phyloP scores from a whole-genome alignment of 441 rosid species.

The Mallotus japonicus region DNA sequence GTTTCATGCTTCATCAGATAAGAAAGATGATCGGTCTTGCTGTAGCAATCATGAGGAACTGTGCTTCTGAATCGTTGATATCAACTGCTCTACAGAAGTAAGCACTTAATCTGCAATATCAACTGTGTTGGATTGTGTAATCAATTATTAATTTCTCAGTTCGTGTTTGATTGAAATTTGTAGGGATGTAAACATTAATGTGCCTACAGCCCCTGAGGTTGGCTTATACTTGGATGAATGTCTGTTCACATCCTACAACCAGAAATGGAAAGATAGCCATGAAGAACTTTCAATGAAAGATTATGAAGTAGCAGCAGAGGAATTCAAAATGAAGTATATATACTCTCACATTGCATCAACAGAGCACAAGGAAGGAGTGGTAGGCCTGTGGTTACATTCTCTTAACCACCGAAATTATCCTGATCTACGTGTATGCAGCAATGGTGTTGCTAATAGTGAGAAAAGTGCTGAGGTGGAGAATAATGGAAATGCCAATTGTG shows the following conservation, averaged over 20 bases:
- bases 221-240: constrained; percentile 95
- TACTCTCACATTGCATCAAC: constrained; percentile 78
- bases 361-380: constrained; percentile 78
- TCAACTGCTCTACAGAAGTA: constrained; percentile 70
- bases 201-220: constrained; percentile 94
- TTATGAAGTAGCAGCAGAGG: constrained; percentile 64
- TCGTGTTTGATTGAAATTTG: background rate
- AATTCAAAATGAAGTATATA: constrained; percentile 75
- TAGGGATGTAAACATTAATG: constrained; percentile 67
- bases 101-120: constrained; percentile 11
- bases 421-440: constrained; percentile 36
- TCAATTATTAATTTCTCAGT: background rate
- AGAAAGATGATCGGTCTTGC: constrained; percentile 91
- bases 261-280: constrained; percentile 77
- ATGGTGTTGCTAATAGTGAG: constrained; percentile 15
- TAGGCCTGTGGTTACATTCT: constrained; percentile 93
- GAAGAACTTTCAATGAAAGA: constrained; percentile 79
- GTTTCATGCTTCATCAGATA: constrained; percentile 99
- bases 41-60: constrained; percentile 81
- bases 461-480: background rate
- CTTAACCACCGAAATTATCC: constrained; percentile 81
- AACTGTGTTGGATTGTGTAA: background rate
- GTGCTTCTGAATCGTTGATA: constrained; percentile 69
- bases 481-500: constrained; percentile 12
- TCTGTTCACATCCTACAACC: constrained; percentile 72